Base-by-base conservation (phyloP, 163 green algal species). In the Trebouxiophyceae sp. region DNA sequence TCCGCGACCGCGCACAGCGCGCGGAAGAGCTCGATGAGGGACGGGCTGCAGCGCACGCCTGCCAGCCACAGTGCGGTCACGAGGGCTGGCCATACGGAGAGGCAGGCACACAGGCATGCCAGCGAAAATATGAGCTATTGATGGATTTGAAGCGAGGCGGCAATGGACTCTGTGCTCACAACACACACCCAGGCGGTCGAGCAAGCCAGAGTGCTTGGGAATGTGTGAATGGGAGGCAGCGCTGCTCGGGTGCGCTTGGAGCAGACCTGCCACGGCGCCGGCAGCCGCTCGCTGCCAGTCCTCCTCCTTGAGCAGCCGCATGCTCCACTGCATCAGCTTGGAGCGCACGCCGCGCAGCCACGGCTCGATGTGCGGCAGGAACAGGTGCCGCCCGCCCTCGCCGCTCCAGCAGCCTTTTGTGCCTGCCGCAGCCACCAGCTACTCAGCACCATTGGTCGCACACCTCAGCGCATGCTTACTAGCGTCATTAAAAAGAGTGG, bases 311-410 rank as follows among this genome's bases (percentile, higher is more conserved):
- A 69, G 45, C 68, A 70, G 27, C 16, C 62, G 44, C 12, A 19
- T 39, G 33, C 45, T 67, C 68, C 68, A 75, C 55, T 75, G 62
- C 31, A 68, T 23, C 45, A 67, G 62, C 12, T 70, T 66, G 62
- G n/a, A 39, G n/a, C 56, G 56, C 45, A 70, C 26, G 22, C 54
- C 55, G n/a, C 50, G 62, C 55, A 70, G 46, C 56, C 56, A 75
- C 12, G 33, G 32, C 30, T 75, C 62, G 3, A 75, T 34, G 27
- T 57, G 31, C 44, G 55, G 24, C 31, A 62, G 57, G 44, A 75
- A 64, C 24, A 70, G 31, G 32, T 22, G 46, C 6, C 2, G 3
- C 16, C 47, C 46, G 6, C n/a, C 30, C 22, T 33, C 19, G 33
- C 39, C 19, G 39, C 39, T n/a, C 12, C 12, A 16, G 39, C 39